phyloP scores from a whole-genome alignment of 768 basidiomycete genomes.

The Auriscalpium microsporum region DNA sequence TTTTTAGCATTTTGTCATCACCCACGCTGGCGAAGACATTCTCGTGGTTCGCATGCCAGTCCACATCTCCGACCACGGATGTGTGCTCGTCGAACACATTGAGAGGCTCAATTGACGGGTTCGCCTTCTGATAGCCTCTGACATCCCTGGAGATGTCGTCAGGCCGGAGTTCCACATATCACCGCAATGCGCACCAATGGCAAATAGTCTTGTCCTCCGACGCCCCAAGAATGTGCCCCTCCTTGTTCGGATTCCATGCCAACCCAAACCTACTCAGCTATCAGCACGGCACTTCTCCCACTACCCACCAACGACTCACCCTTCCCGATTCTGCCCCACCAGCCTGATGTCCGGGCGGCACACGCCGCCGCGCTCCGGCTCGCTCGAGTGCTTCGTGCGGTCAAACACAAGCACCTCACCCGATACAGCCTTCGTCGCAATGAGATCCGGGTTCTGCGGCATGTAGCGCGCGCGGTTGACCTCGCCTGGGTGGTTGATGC shows the following conservation, averaged over 20 bases:
- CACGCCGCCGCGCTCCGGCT: constrained; percentile 75
- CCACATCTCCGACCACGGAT: constrained; percentile 95
- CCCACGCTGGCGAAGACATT: constrained; percentile 90
- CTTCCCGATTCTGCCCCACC: constrained; percentile 87
- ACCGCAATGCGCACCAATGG: constrained; percentile 55
- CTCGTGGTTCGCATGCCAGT: constrained; percentile 83
- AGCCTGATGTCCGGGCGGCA: constrained; percentile 89
- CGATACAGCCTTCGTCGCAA: constrained; percentile 88
- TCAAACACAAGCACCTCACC: constrained; percentile 96
- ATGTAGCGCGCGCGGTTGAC: constrained; percentile 97
- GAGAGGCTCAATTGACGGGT: constrained; percentile 75
- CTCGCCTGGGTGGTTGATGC: constrained; percentile 91
- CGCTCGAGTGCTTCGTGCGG: constrained; percentile 91
- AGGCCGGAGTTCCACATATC: not conserved
- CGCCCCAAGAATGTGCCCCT: constrained; percentile 81
- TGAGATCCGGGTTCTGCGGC: constrained; percentile 96
- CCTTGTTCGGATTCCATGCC: constrained; percentile 81
- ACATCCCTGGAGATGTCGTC: constrained; percentile 60
- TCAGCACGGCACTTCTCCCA: not conserved
- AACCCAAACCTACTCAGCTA: constrained; percentile 66
- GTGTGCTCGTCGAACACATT: constrained; percentile 82
- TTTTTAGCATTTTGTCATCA: constrained; percentile 88
- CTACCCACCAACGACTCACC: constrained; percentile 43
- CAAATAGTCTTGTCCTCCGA: constrained; percentile 96
- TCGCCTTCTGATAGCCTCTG: constrained; percentile 76